These are phyloP conservation scores for Phytopythium oedochilum DNA, from an alignment of 352 stramenopile species.

Conservation along the genomic window DNA sequence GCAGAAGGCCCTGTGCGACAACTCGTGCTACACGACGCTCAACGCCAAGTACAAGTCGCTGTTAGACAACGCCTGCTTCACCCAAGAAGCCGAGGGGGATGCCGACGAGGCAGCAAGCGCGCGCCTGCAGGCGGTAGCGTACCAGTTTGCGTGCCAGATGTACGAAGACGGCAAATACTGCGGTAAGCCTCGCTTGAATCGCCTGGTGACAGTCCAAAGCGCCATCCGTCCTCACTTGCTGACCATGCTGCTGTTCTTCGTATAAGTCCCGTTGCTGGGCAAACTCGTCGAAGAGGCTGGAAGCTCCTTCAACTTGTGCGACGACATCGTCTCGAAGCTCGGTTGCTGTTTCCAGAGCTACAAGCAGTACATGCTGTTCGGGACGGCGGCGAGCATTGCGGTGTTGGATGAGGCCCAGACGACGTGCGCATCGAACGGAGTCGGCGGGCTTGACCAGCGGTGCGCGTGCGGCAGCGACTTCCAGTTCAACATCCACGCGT, in stretches of 20 bases:
- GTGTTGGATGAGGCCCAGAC: conserved; percentile 46
- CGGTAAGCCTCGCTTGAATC: conserved; percentile 26
- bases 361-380: conserved; percentile 63
- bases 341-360: conserved; percentile 85
- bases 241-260: neutral
- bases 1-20: conserved; percentile 55
- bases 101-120: conserved; percentile 49
- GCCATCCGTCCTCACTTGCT: neutral
- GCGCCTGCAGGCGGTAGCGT: conserved; percentile 49
- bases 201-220: neutral
- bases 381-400: conserved; percentile 40
- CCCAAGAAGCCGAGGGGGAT: conserved; percentile 33
- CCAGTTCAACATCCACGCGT: conserved; percentile 49
- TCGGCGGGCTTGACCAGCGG: conserved; percentile 30
- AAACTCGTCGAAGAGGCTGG: conserved; percentile 44
- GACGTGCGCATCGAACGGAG: conserved; percentile 35
- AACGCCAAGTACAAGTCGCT: conserved; percentile 61
- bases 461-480: conserved; percentile 47
- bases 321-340: conserved; percentile 64
- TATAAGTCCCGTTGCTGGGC: conserved; percentile 50
- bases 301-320: conserved; percentile 51
- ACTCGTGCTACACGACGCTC: conserved; percentile 50
- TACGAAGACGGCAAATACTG: conserved; percentile 57
- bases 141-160: conserved; percentile 70
- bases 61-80: conserved; percentile 65